Evolutionary conservation across 352 stramenopile species (phyloP).

Genomic region (Phytophthora fragariaefolia): DNA sequence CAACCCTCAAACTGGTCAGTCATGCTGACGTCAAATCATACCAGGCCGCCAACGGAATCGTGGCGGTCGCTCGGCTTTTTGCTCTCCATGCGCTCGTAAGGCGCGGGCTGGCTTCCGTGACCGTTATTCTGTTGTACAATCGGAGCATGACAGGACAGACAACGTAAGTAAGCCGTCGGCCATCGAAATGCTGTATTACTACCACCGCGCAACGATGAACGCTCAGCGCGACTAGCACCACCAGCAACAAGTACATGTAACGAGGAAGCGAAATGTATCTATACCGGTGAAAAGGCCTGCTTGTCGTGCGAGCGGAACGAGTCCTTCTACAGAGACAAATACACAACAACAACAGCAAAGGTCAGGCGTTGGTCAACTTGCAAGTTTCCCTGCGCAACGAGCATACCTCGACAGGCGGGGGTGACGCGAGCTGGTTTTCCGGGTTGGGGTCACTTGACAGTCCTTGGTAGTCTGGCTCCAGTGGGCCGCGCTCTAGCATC

Average conservation of each 20-base stretch:
- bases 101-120: constrained; percentile 12
- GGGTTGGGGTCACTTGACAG: constrained; percentile 71
- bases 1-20: constrained; percentile 14
- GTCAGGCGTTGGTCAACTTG: not conserved
- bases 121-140: constrained; percentile 18
- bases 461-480: constrained; percentile 80
- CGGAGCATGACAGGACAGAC: constrained; percentile 3
- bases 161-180: constrained; percentile 24
- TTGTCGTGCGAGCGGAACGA: constrained; percentile 47
- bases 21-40: constrained; percentile 28
- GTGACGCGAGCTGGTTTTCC: constrained; percentile 71
- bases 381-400: not conserved
- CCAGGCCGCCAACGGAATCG: constrained; percentile 28
- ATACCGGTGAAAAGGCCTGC: constrained; percentile 45
- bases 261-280: constrained; percentile 15
- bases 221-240: constrained; percentile 11
- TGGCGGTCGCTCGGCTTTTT: constrained; percentile 8
- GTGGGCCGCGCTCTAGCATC: constrained; percentile 63
- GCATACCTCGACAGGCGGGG: constrained; percentile 61
- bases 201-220: constrained; percentile 20
- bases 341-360: constrained; percentile 22
- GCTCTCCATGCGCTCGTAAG: constrained; percentile 37
- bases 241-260: not conserved
- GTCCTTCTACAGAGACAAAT: constrained; percentile 39
- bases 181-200: constrained; percentile 45